Evolutionary conservation across 208 protist genomes (phyloP).

Genomic region (Leishmania mexicana): DNA sequence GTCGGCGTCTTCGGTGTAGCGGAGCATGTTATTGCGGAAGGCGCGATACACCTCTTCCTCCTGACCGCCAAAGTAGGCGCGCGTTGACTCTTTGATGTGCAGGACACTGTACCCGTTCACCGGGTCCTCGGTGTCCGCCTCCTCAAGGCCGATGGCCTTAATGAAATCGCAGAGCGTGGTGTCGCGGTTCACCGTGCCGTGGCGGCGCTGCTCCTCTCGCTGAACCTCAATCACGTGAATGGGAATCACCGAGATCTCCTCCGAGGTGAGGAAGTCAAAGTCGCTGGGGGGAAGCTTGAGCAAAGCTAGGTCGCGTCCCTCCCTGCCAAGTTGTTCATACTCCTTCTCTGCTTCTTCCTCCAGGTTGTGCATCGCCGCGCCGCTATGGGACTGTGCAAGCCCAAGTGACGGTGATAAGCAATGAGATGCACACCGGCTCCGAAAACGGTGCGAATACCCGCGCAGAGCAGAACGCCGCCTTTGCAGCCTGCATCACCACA

Average conservation of each 20-base stretch:
- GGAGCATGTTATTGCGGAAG: constrained; percentile 40
- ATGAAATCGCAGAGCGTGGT: constrained; percentile 47
- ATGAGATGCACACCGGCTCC: neutral
- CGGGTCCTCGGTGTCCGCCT: constrained; percentile 44
- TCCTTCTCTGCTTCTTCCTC: constrained; percentile 31
- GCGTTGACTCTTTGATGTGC: constrained; percentile 31
- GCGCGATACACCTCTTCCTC: constrained; percentile 54
- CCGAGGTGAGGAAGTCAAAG: constrained; percentile 65
- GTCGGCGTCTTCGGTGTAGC: constrained; percentile 30
- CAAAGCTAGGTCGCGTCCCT: neutral
- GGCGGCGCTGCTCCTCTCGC: constrained; percentile 34
- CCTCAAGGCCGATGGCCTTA: constrained; percentile 37
- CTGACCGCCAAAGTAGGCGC: constrained; percentile 63
- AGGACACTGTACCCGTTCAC: constrained; percentile 34
- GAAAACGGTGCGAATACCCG: neutral
- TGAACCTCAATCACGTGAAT: constrained; percentile 49
- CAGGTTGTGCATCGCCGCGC: constrained; percentile 11
- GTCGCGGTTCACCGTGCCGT: constrained; percentile 26
- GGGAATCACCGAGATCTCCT: constrained; percentile 26
- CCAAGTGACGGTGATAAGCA: neutral
- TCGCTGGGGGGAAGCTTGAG: constrained; percentile 10
- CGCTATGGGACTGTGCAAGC: neutral
- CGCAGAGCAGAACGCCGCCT: neutral
- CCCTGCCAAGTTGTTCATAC: constrained; percentile 9
- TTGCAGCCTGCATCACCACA: neutral